Percentiles rank a stretch among this genome's conserved stretches.
Evolutionary conservation across 1,284 basidiomycete genomes (phyloP).

Genomic region (Cryptococcus jaspeensis): DNA sequence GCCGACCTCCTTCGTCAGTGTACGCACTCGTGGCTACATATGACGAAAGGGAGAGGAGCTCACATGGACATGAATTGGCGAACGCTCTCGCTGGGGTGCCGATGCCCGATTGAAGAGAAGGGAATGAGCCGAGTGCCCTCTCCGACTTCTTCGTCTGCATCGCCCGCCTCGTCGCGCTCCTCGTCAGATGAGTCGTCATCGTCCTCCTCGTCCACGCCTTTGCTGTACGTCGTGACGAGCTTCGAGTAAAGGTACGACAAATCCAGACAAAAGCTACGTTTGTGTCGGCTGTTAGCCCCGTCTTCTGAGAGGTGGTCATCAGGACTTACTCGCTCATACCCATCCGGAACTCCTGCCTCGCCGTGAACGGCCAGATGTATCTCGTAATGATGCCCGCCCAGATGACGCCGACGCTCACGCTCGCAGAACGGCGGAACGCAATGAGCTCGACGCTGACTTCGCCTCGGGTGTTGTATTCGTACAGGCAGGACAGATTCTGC

Average conservation of each 20-base stretch:
- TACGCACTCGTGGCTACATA: background rate
- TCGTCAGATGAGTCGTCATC: constrained; percentile 2
- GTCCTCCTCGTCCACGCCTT: constrained; percentile 17
- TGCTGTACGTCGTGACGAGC: constrained; percentile 43
- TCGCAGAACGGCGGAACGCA: constrained; percentile 70
- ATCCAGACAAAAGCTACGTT: constrained; percentile 48
- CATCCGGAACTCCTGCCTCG: constrained; percentile 77
- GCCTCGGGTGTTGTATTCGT: constrained; percentile 76
- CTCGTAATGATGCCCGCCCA: constrained; percentile 86
- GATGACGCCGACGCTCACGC: constrained; percentile 82
- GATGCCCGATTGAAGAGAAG: constrained; percentile 9
- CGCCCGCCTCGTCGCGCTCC: background rate
- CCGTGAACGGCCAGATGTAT: constrained; percentile 94
- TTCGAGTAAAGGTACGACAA: constrained; percentile 52
- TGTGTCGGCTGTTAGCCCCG: too few species aligned
- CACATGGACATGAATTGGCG: constrained; percentile 88
- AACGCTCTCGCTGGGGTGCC: constrained; percentile 53
- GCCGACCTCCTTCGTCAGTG: background rate
- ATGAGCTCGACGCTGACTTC: constrained; percentile 63
- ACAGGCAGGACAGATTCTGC: constrained; percentile 88
- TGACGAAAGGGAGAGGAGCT: constrained; percentile 25
- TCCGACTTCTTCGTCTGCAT: constrained; percentile 8
- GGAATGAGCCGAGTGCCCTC: constrained; percentile 8
- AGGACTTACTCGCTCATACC: constrained; percentile 77
- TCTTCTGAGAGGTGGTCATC: too few species aligned